Conservation (phyloP, 345 rosid genomes). For the Bruguiera parviflora region DNA sequence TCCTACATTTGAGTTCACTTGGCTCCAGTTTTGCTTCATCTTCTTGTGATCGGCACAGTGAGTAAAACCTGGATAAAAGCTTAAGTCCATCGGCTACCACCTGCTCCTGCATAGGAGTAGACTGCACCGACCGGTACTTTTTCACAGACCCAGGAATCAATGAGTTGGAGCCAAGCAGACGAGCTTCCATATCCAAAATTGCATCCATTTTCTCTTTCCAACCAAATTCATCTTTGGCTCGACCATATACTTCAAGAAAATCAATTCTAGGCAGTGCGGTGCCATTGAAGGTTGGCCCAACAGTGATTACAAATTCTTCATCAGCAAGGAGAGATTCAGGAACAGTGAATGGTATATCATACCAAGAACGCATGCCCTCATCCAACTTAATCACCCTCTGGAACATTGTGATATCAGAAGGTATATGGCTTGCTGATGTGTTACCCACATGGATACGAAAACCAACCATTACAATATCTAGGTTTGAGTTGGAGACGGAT, state of each 20-base stretch:
- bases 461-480: conserved; percentile 97
- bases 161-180: conserved; percentile 76
- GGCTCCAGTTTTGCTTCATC: conserved; percentile 52
- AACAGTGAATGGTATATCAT: conserved; percentile 92
- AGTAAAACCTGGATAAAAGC: conserved; percentile 69
- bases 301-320: conserved; percentile 80
- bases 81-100: conserved; percentile 88
- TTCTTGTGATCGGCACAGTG: conserved; percentile 47
- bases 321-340: conserved; percentile 97
- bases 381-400: conserved; percentile 91
- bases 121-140: conserved; percentile 59
- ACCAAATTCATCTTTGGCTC: conserved; percentile 98
- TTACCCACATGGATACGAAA: conserved; percentile 91
- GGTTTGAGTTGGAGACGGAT: conserved; percentile 85
- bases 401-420: conserved; percentile 79
- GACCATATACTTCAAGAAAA: conserved; percentile 91
- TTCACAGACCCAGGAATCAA: conserved; percentile 59
- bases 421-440: conserved; percentile 84
- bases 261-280: conserved; percentile 82
- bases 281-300: conserved; percentile 83
- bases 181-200: conserved; percentile 93
- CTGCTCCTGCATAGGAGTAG: conserved; percentile 79
- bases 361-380: conserved; percentile 96
- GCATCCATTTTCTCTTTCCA: conserved; percentile 99
- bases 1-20: conserved; percentile 71